A percentile compares a stretch with the other conserved stretches of the same genome.
Conservation (phyloP, 805 yeast species). For the Nakazawaea populi region DNA sequence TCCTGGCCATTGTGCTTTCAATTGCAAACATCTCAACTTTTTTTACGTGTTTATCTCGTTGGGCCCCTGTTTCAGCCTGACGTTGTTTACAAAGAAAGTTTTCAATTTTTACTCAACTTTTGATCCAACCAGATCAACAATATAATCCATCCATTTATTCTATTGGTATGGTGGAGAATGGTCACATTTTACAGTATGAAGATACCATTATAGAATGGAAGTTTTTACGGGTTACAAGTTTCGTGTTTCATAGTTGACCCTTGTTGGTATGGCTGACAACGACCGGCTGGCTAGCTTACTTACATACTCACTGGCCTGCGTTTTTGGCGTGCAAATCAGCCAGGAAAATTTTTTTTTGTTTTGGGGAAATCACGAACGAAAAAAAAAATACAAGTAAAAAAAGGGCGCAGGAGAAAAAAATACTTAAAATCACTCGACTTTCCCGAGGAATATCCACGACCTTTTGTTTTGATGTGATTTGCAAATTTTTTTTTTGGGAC, state of each 20-base stretch:
- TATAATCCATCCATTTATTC: no score
- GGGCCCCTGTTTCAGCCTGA: no score
- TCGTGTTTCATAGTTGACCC: background rate
- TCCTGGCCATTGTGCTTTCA: no score
- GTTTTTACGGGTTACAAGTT: background rate
- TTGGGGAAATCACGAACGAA: background rate
- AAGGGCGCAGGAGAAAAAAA: background rate
- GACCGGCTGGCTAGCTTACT: background rate
- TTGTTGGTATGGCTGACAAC: background rate
- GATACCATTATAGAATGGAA: no score
- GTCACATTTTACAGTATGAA: no score
- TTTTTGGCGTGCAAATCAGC: background rate
- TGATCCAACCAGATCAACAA: no score
- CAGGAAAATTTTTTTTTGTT: no score
- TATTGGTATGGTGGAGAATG: no score
- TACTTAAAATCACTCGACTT: background rate
- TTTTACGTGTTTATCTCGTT: no score
- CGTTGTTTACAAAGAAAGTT: no score
- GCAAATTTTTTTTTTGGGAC: background rate
- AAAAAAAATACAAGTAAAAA: background rate
- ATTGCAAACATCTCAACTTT: no score
- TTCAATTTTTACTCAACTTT: no score
- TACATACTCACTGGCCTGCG: background rate
- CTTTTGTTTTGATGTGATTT: background rate
- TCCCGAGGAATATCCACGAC: conserved; percentile 6